Conservation (phyloP, 148 eudicot species). For the Heliosperma pusillum region DNA sequence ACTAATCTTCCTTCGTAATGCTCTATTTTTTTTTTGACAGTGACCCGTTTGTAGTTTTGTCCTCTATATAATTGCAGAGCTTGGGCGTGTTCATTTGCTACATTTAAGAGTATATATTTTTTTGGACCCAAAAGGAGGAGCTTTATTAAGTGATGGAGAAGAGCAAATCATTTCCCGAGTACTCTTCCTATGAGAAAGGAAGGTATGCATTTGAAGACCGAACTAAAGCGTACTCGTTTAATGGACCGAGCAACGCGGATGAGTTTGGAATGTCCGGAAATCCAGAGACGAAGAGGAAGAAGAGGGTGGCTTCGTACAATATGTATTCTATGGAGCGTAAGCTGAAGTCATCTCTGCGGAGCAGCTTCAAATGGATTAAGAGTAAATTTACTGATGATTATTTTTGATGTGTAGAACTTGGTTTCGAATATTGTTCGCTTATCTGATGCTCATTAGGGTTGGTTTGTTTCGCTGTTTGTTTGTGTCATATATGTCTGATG, state of each 20-base stretch:
- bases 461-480: constrained; percentile 4
- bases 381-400: constrained; percentile 51
- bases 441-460: background rate
- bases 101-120: background rate
- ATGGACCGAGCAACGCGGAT: constrained; percentile 50
- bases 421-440: background rate
- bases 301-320: constrained; percentile 77
- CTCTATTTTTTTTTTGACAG: constrained; percentile 12
- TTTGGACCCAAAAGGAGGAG: no score
- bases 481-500: constrained; percentile 8
- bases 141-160: constrained; percentile 53
- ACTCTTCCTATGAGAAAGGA: constrained; percentile 56
- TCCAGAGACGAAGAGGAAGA: constrained; percentile 85
- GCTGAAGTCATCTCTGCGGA: constrained; percentile 67
- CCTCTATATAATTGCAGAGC: constrained; percentile 18
- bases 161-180: constrained; percentile 63
- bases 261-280: constrained; percentile 37
- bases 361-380: constrained; percentile 96
- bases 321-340: constrained; percentile 86
- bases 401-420: constrained; percentile 28
- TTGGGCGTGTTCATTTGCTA: constrained; percentile 9
- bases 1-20: background rate
- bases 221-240: constrained; percentile 61
- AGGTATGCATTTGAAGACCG: constrained; percentile 59
- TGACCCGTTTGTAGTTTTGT: constrained; percentile 13